phyloP scores from a whole-genome alignment of 2,329 filamentous ascomycete species.

The Aspergillus sergii region DNA sequence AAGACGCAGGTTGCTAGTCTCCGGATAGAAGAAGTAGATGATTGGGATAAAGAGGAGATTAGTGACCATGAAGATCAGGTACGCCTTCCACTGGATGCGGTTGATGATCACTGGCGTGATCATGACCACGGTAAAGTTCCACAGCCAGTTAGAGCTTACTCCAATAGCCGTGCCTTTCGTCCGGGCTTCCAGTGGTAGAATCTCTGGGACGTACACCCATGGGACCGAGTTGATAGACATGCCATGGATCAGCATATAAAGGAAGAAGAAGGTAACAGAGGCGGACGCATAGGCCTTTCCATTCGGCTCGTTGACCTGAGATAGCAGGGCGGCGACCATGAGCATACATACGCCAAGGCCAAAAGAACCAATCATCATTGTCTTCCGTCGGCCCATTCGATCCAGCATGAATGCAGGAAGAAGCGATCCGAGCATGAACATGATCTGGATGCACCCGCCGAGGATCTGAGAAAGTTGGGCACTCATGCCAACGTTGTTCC shows the following conservation, averaged over 20 bases:
- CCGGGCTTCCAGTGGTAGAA: constrained; percentile 52
- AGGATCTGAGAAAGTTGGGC: constrained; percentile 37
- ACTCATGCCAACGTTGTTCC: constrained; percentile 32
- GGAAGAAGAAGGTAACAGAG: background rate
- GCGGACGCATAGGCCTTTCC: background rate
- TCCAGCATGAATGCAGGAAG: constrained; percentile 51
- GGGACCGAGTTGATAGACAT: background rate
- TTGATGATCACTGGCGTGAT: constrained; percentile 37
- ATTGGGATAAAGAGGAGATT: constrained; percentile 37
- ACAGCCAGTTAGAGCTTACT: constrained; percentile 45
- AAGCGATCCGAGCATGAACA: constrained; percentile 39
- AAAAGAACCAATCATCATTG: constrained; percentile 38
- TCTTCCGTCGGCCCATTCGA: constrained; percentile 39
- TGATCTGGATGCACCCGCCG: constrained; percentile 30
- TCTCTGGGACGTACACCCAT: constrained; percentile 55
- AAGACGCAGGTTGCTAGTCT: constrained; percentile 45
- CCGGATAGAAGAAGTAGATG: constrained; percentile 52
- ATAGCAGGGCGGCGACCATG: constrained; percentile 39
- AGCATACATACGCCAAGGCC: constrained; percentile 42
- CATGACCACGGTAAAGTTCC: constrained; percentile 49
- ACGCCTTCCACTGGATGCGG: constrained; percentile 36
- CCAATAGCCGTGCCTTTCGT: constrained; percentile 50
- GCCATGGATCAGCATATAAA: background rate
- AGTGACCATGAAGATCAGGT: constrained; percentile 38
- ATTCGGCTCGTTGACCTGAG: constrained; percentile 35